A percentile compares a stretch with the other conserved stretches of the same genome.
These are phyloP conservation scores for Fusarium begoniae DNA, from an alignment of 2,329 filamentous ascomycete species.

Conservation along the genomic window DNA sequence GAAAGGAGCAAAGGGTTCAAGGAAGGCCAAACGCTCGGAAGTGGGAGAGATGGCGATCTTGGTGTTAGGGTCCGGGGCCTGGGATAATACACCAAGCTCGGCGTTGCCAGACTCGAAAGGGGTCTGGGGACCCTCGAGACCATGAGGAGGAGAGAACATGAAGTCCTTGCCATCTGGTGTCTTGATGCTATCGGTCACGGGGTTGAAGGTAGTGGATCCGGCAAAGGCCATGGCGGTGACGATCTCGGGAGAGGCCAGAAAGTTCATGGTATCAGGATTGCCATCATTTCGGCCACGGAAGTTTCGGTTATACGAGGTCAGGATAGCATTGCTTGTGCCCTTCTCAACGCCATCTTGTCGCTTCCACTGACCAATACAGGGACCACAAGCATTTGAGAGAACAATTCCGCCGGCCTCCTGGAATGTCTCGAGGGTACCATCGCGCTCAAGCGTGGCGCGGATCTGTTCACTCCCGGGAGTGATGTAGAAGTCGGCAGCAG, in stretches of 20 bases:
- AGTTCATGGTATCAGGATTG: conserved; percentile 98
- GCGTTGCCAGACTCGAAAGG: conserved; percentile 83
- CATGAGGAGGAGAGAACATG: conserved; percentile 82
- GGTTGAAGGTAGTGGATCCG: conserved; percentile 94
- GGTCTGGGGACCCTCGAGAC: conserved; percentile 67
- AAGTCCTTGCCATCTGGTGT: conserved; percentile 85
- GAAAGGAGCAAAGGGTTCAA: conserved; percentile 91
- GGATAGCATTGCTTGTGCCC: conserved; percentile 90
- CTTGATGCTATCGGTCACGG: conserved; percentile 83
- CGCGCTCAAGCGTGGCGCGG: conserved; percentile 88
- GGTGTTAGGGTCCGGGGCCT: conserved; percentile 74
- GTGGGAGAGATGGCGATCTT: conserved; percentile 82
- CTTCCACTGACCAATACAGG: conserved; percentile 95
- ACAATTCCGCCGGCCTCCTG: conserved; percentile 96
- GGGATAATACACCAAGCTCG: conserved; percentile 76
- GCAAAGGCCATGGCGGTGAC: conserved; percentile 97
- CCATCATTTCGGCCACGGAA: conserved; percentile 97
- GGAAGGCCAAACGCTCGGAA: conserved; percentile 88
- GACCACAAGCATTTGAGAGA: conserved; percentile 93
- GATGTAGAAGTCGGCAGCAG: conserved; percentile 92
- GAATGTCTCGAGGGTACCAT: conserved; percentile 92
- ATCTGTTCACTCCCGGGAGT: conserved; percentile 98
- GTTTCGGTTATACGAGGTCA: conserved; percentile 98
- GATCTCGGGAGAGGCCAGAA: conserved; percentile 94
- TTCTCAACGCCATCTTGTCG: conserved; percentile 86